phyloP scores from a whole-genome alignment of 2,329 filamentous ascomycete genomes.

The Eurotiales sp. region DNA sequence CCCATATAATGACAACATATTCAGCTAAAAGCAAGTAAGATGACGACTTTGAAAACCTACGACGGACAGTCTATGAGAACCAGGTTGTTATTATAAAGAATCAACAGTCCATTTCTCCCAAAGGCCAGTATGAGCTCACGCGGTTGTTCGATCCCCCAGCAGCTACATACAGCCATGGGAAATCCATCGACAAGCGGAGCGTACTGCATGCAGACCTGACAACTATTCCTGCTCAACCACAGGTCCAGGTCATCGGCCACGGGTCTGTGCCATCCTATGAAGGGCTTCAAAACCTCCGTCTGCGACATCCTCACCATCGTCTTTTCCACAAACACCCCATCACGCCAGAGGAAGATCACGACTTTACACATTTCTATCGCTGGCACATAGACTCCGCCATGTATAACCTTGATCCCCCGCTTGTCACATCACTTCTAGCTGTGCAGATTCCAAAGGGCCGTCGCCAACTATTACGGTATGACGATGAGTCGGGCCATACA shows the following conservation, averaged over 20 bases:
- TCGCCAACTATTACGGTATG: conserved; percentile 66
- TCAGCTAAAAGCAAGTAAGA: too few species aligned
- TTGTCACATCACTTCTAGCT: conserved; percentile 68
- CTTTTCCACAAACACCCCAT: conserved; percentile 69
- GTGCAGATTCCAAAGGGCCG: conserved; percentile 65
- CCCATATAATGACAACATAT: too few species aligned
- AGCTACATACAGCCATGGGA: conserved; percentile 70
- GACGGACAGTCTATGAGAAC: conserved; percentile 63
- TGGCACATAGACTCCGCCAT: conserved; percentile 80
- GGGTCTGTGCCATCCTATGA: conserved; percentile 66
- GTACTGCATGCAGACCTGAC: conserved; percentile 76
- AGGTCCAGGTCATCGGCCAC: conserved; percentile 77
- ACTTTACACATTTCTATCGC: conserved; percentile 63
- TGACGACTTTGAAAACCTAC: conserved; percentile 61
- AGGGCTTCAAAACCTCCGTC: conserved; percentile 62
- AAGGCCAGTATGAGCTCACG: conserved; percentile 70
- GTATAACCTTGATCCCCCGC: conserved; percentile 70
- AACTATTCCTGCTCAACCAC: conserved; percentile 73
- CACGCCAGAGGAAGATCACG: conserved; percentile 55
- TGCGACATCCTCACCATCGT: conserved; percentile 71
- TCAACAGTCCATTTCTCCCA: conserved; percentile 60
- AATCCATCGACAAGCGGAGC: conserved; percentile 63
- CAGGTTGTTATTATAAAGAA: conserved; percentile 69
- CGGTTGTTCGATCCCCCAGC: conserved; percentile 68
- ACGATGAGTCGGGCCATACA: conserved; percentile 65